Conservation (phyloP, 768 basidiomycete genomes). For the Leccinum boreale region DNA sequence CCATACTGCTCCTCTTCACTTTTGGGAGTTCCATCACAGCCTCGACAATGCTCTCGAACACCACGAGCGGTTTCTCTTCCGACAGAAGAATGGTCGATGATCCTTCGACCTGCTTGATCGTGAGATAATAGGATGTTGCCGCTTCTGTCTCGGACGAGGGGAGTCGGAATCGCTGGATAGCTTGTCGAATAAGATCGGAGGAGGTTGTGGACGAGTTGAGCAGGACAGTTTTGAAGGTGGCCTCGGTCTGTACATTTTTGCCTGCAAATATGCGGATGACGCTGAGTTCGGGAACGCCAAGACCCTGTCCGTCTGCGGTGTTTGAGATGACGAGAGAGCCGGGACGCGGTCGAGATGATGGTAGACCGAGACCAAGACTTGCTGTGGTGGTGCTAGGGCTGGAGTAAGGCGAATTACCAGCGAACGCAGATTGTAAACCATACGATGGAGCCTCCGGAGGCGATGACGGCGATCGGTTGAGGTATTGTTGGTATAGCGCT, state of each 20-base stretch:
- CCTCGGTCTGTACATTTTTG: slow-evolving; percentile 84
- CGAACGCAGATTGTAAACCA: slow-evolving; percentile 70
- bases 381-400: slow-evolving; percentile 39
- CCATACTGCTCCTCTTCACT: slow-evolving; percentile 90
- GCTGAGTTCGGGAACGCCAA: slow-evolving; percentile 76
- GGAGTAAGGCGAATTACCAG: slow-evolving; percentile 41
- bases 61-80: slow-evolving; percentile 78
- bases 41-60: slow-evolving; percentile 84
- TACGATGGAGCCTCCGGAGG: slow-evolving; percentile 74
- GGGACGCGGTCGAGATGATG: slow-evolving; percentile 59
- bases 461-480: slow-evolving; percentile 79
- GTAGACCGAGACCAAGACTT: slow-evolving; percentile 46
- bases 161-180: slow-evolving; percentile 90
- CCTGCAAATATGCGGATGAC: slow-evolving; percentile 97
- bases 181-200: slow-evolving; percentile 83
- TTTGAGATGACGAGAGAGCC: slow-evolving; percentile 74
- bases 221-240: slow-evolving; percentile 97
- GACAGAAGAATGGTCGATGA: slow-evolving; percentile 70
- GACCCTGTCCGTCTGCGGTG: slow-evolving; percentile 56
- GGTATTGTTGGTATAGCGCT: slow-evolving; percentile 83
- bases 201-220: slow-evolving; percentile 85
- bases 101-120: slow-evolving; percentile 90
- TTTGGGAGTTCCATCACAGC: slow-evolving; percentile 79
- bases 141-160: slow-evolving; percentile 53
- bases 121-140: slow-evolving; percentile 75